Evolutionary conservation across 2,329 filamentous ascomycete genomes (phyloP), one percentile per base, ranked within the genome.

Genomic region (Fusarium sambucinum): DNA sequence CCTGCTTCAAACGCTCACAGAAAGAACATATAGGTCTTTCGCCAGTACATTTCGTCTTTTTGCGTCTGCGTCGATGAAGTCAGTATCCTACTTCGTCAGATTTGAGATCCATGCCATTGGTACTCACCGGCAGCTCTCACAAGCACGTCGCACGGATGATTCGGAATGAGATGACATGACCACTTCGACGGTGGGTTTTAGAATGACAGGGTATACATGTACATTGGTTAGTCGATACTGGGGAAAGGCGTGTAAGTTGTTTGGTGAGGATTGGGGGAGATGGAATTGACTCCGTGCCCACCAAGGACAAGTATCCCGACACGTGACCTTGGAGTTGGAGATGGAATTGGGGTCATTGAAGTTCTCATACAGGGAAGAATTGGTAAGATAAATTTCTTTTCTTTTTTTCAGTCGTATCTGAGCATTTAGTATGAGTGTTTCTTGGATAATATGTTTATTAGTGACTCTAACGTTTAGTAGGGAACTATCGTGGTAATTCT

Each of bases 1-100:
- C 32, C 6, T 73, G 68, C 4, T 68, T 54, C 10, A 72, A 16
- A 0, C 70, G 30, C 7, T 73, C 58, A 41, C 70, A 72, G 16
- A 69, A 73, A 5, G 70, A 73, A 11, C 70, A 72, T 11, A 58
- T 23, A 1, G 70, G 70, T 9, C 50, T 52, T 47, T 72, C 70
- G 0, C 70, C 70, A 0, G 70, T 63, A n/a, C 70, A 72, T 40
- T 61, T 72, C 13, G 70, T 68, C 57, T 73, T 72, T 33, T 72
- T 73, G 4, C 68, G 53, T 29, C 70, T 72, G 27, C 9, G 27
- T 6, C 1, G n/a, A 11, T 6, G 11, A 10, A 7, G n/a, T 51
- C 13, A 51, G 23, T 12, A 16, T 29, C 13, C 5, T 12, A 30
- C 7, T 37, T 25, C 8, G 3, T 0, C 0, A 2, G 52, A 14